Conservation (phyloP, 2,329 filamentous ascomycete genomes). For the Metarhizium rileyi region DNA sequence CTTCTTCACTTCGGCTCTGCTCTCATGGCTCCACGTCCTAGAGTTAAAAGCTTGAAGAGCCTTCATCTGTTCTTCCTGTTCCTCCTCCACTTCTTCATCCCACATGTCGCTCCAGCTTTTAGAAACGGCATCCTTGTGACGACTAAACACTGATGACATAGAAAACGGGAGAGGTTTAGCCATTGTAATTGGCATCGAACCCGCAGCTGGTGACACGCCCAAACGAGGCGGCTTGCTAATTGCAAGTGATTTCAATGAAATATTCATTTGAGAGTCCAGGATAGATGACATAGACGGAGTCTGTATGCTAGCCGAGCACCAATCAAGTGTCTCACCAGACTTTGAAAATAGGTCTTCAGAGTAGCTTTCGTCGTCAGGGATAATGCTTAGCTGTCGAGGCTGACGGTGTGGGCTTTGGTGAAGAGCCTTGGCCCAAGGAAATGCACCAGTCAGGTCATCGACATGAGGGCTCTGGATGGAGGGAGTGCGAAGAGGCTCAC, state of each 20-base stretch:
- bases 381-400: slow-evolving; percentile 77
- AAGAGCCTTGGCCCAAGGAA: slow-evolving; percentile 90
- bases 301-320: slow-evolving; percentile 67
- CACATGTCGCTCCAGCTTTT: slow-evolving; percentile 99
- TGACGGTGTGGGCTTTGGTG: slow-evolving; percentile 60
- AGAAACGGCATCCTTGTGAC: slow-evolving; percentile 68
- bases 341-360: slow-evolving; percentile 77
- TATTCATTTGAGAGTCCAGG: slow-evolving; percentile 70
- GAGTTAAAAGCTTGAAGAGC: slow-evolving; percentile 57
- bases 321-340: slow-evolving; percentile 63
- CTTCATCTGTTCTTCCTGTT: slow-evolving; percentile 54
- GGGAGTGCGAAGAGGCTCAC: slow-evolving; percentile 89
- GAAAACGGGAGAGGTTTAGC: slow-evolving; percentile 63
- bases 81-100: slow-evolving; percentile 81
- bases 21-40: slow-evolving; percentile 72
- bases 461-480: slow-evolving; percentile 83
- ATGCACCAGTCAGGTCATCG: slow-evolving; percentile 57
- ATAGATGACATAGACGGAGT: slow-evolving; percentile 78
- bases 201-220: slow-evolving; percentile 50
- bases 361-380: slow-evolving; percentile 71
- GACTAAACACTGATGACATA: slow-evolving; percentile 72
- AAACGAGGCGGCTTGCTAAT: slow-evolving; percentile 31
- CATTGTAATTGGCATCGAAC: slow-evolving; percentile 69
- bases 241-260: slow-evolving; percentile 68
- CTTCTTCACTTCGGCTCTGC: slow-evolving; percentile 31